These are phyloP conservation scores for Euphrasia confusa DNA, from an alignment of 257 asterid genomes.

Conservation along the genomic window DNA sequence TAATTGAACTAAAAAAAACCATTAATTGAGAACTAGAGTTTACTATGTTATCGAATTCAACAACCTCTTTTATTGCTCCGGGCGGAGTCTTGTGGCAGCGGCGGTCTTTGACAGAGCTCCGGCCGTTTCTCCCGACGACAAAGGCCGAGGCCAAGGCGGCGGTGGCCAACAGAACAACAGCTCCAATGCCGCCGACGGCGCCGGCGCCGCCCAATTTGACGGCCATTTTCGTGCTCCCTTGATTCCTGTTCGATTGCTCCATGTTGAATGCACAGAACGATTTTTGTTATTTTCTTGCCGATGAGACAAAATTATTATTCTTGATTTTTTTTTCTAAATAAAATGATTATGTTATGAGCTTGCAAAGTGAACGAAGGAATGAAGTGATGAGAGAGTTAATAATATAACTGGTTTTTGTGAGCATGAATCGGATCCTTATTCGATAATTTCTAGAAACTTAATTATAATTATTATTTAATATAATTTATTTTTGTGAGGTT, in stretches of 20 bases:
- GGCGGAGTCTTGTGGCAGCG: slow-evolving; percentile 23
- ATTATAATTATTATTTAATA: no score
- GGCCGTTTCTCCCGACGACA: slow-evolving; percentile 23
- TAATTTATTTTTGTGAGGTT: slow-evolving; percentile 17
- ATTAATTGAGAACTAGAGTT: slow-evolving; percentile 15
- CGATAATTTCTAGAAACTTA: no score
- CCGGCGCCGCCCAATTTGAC: slow-evolving; percentile 26
- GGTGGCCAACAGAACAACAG: slow-evolving; percentile 49
- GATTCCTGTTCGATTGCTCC: slow-evolving; percentile 24
- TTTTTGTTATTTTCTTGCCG: slow-evolving; percentile 9
- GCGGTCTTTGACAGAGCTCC: slow-evolving; percentile 32
- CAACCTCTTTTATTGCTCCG: slow-evolving; percentile 21
- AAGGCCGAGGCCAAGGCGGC: slow-evolving; percentile 47
- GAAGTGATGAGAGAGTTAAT: no score
- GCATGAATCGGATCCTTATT: no score
- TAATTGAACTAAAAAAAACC: no score
- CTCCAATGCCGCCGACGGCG: slow-evolving; percentile 35
- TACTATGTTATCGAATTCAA: slow-evolving; percentile 26
- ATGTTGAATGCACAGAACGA: slow-evolving; percentile 15
- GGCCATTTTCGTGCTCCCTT: slow-evolving; percentile 24
- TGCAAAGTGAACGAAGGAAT: no score
- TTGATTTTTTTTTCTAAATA: background rate
- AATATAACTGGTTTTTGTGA: no score
- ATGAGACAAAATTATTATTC: background rate
- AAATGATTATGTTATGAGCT: no score